phyloP scores from a whole-genome alignment of 2,329 filamentous ascomycete species.

The Talaromyces atroroseus region DNA sequence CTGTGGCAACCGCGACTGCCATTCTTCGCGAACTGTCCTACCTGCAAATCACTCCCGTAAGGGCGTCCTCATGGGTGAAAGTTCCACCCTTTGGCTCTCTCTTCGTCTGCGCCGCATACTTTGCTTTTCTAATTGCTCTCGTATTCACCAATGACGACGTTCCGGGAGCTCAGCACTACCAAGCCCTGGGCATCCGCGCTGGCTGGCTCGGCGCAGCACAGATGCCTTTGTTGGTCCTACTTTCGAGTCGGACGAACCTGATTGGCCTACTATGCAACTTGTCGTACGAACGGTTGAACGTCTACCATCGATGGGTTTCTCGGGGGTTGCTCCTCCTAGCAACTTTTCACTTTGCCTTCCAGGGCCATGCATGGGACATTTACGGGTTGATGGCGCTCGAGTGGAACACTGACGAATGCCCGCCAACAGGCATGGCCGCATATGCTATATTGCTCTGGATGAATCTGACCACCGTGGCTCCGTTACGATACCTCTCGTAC shows the following conservation, averaged over 20 bases:
- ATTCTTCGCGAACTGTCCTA: constrained; percentile 31
- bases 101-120: constrained; percentile 36
- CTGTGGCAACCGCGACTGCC: constrained; percentile 27
- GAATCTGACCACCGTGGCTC: constrained; percentile 45
- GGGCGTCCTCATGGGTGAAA: constrained; percentile 27
- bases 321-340: constrained; percentile 48
- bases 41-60: constrained; percentile 25
- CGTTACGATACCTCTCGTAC: constrained; percentile 46
- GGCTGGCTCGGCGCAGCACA: constrained; percentile 50
- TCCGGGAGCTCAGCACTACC: constrained; percentile 45
- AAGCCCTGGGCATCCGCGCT: constrained; percentile 52
- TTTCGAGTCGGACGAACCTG: constrained; percentile 52
- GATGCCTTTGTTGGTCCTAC: constrained; percentile 51
- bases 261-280: constrained; percentile 44
- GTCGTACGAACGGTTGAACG: constrained; percentile 48
- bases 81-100: constrained; percentile 36
- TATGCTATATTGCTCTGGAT: constrained; percentile 49
- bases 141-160: constrained; percentile 53
- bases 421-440: constrained; percentile 48
- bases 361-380: constrained; percentile 47
- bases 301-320: constrained; percentile 49
- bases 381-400: constrained; percentile 47
- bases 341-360: constrained; percentile 52
- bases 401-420: constrained; percentile 44
- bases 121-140: constrained; percentile 46